Evolutionary conservation across 495 filamentous ascomycete genomes (phyloP).

Genomic region (Geoglossum glabrum): DNA sequence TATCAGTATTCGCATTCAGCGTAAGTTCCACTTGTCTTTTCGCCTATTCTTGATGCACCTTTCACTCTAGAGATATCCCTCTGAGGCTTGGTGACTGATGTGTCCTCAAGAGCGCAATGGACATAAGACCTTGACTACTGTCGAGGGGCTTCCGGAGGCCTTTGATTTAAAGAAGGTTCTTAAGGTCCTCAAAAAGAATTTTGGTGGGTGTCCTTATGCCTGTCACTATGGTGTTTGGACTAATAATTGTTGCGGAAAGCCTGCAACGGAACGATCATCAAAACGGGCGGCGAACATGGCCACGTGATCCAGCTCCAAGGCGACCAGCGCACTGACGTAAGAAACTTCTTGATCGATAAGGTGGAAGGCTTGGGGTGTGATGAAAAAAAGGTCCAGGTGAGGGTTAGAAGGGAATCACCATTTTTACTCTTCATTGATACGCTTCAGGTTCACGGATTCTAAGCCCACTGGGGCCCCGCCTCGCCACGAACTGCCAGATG

Average conservation of each 20-base stretch:
- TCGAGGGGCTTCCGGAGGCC: slow-evolving; percentile 93
- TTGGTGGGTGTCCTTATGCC: slow-evolving; percentile 39
- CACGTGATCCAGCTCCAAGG: slow-evolving; percentile 99
- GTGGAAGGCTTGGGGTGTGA: slow-evolving; percentile 80
- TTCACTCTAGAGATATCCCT: background rate
- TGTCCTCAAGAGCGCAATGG: slow-evolving; percentile 80
- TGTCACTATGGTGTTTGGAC: slow-evolving; percentile 2
- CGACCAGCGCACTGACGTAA: slow-evolving; percentile 95
- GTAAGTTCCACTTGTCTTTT: slow-evolving; percentile 34
- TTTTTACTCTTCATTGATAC: background rate
- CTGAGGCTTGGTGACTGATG: background rate
- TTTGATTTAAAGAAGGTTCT: slow-evolving; percentile 99
- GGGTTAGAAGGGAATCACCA: slow-evolving; percentile 4
- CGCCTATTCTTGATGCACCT: background rate
- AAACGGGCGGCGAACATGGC: slow-evolving; percentile 90
- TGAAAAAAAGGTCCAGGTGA: slow-evolving; percentile 90
- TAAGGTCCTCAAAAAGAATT: slow-evolving; percentile 99
- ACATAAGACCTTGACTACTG: slow-evolving; percentile 99
- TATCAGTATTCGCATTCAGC: slow-evolving; percentile 99
- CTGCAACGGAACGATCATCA: slow-evolving; percentile 99
- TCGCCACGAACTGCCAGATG: background rate
- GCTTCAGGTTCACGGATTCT: slow-evolving; percentile 38
- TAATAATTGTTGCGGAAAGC: slow-evolving; percentile 27
- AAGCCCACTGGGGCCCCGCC: slow-evolving; percentile 12
- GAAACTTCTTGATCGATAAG: slow-evolving; percentile 91